Conservation (phyloP, 1,284 basidiomycete genomes). For the Boletus semigastroideus region DNA sequence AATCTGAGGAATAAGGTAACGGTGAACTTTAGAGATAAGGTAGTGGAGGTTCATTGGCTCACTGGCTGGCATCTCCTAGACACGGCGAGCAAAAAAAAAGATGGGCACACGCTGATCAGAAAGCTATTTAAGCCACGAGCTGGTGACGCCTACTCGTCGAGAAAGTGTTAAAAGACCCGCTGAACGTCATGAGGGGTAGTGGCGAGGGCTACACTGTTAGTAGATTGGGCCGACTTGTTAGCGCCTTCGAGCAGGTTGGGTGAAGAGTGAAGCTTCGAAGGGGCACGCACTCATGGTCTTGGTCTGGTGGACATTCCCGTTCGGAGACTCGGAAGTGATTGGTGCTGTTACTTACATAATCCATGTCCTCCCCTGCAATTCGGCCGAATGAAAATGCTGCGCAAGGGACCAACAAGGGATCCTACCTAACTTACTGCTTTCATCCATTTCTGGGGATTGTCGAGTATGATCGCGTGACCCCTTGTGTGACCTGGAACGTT, state of each 20-base stretch:
- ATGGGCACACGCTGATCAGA: conserved; percentile 8
- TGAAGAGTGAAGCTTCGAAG: not conserved
- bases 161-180: not conserved
- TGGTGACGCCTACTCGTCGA: conserved; percentile 14
- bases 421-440: not conserved
- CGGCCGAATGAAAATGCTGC: not conserved
- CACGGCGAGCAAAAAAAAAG: not conserved
- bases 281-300: not conserved
- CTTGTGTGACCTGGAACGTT: not conserved
- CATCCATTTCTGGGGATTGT: not conserved
- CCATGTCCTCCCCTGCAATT: too few species aligned
- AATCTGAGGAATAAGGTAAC: conserved; percentile 38
- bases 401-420: not conserved
- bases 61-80: conserved; percentile 29
- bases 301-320: not conserved
- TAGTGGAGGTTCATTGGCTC: conserved; percentile 12
- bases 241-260: not conserved
- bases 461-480: not conserved
- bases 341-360: too few species aligned
- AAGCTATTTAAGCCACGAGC: conserved; percentile 1
- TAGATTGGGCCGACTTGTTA: not conserved
- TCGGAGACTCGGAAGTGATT: not conserved
- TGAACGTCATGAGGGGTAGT: conserved; percentile 4
- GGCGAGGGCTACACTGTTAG: not conserved
- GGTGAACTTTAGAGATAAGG: conserved; percentile 4